These are phyloP conservation scores for Xerocomus brunneocitrinus DNA, from an alignment of 768 basidiomycete genomes.

Conservation along the genomic window DNA sequence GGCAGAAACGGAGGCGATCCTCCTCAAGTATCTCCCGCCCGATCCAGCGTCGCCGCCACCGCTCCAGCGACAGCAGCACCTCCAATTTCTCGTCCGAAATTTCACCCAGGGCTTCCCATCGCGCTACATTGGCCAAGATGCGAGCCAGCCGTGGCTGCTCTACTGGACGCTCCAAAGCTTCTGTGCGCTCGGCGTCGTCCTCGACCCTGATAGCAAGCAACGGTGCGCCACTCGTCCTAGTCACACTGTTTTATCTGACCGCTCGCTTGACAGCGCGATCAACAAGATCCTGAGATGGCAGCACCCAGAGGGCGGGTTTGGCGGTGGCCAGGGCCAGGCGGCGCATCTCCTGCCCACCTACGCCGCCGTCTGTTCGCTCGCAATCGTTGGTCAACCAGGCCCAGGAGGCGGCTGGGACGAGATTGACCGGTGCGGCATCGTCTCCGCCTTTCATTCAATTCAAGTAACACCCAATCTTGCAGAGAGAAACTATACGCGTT, in stretches of 20 bases:
- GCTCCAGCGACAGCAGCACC: slow-evolving; percentile 61
- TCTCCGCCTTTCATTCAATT: neutral
- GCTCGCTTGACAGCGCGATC: slow-evolving; percentile 50
- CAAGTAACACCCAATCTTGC: neutral
- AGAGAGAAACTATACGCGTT: slow-evolving; percentile 76
- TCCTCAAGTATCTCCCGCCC: slow-evolving; percentile 51
- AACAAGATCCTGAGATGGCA: slow-evolving; percentile 79
- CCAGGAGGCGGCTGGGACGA: slow-evolving; percentile 79
- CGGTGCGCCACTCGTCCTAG: slow-evolving; percentile 38
- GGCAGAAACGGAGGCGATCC: slow-evolving; percentile 58
- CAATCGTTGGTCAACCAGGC: slow-evolving; percentile 74
- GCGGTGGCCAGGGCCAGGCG: slow-evolving; percentile 85
- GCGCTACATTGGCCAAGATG: slow-evolving; percentile 81
- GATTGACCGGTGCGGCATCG: slow-evolving; percentile 61
- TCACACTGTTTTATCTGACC: neutral
- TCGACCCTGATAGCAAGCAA: slow-evolving; percentile 76
- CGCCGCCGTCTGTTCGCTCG: slow-evolving; percentile 78
- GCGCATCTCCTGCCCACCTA: slow-evolving; percentile 90
- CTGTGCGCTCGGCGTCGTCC: slow-evolving; percentile 66
- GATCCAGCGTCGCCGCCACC: slow-evolving; percentile 27
- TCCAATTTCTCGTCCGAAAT: slow-evolving; percentile 70
- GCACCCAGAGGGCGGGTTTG: slow-evolving; percentile 85
- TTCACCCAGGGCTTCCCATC: slow-evolving; percentile 77
- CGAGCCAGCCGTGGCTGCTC: slow-evolving; percentile 91
- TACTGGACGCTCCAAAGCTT: slow-evolving; percentile 92